Base-by-base conservation (phyloP, 345 rosid genomes). In the Combretum micranthum region DNA sequence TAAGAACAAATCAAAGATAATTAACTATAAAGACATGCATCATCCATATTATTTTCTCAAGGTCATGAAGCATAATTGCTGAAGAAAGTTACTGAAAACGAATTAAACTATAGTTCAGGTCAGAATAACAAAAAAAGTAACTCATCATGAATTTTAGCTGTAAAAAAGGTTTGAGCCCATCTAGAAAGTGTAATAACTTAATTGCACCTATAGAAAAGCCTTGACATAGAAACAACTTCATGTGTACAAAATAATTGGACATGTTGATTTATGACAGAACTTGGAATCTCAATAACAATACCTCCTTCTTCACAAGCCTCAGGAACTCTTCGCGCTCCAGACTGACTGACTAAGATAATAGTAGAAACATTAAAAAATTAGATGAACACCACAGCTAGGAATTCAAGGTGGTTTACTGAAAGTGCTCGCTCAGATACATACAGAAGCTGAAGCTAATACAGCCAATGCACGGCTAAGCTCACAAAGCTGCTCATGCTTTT, bases 381-480 rank as follows among this genome's bases (percentile, higher is more conserved):
- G 61, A 59, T 8, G 62, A 16, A 64, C 20, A 20, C 46, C 21
- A 20, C 44, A n/a, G 19, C 44, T 32, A 16, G 22, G 22, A 26
- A 19, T 18, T 23, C 20, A 15, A n/a, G 19, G 45, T 16, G 25
- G 5, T 17, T 37, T 46, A 47, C 20, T 23, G 21, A 50, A 20
- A 16, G 20, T 5, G 25, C 25, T 63, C 57, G 47, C 20, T 47
- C 18, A 13, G 43, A 55, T 78, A 17, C 84, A 70, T 83, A 93
- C 97, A 57, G 99, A 93, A 57, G 96, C 99, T 42, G 99, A 89
- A 78, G 97, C 96, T 50, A 93, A 74, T 67, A 93, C 87, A 64
- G 99, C 96, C 66, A 93, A 65, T 49, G 99, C 99, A 72, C 88
- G 96, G 61, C 97, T 89, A 61, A 89, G 96, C 71, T 93, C 97